These are phyloP conservation scores for Russula ochroleuca DNA, from an alignment of 768 basidiomycete species.

Conservation along the genomic window DNA sequence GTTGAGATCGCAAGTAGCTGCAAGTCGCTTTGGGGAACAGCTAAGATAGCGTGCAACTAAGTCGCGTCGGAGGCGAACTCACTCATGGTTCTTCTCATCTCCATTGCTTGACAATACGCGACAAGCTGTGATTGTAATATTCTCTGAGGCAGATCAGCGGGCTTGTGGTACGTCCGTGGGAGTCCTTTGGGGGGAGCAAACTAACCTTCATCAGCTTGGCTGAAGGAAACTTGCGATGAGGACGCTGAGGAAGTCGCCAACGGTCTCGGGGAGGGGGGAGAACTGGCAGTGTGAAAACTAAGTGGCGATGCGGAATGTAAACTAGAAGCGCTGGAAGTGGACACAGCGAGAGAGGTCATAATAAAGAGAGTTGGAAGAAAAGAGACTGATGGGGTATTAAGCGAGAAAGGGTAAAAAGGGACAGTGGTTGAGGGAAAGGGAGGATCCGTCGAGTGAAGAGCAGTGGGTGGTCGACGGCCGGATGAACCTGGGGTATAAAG, in stretches of 20 bases:
- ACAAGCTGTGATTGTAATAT: constrained; percentile 63
- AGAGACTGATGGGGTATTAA: constrained; percentile 14
- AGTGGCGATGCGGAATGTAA: constrained; percentile 30
- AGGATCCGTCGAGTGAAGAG: constrained; percentile 51
- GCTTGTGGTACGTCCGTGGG: constrained; percentile 17
- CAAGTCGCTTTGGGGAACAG: constrained; percentile 51
- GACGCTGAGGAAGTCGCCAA: constrained; percentile 40
- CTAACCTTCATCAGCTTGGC: constrained; percentile 61
- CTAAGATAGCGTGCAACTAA: not conserved
- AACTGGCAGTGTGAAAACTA: constrained; percentile 30
- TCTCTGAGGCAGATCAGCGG: constrained; percentile 44
- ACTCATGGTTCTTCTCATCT: constrained; percentile 65
- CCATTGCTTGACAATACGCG: constrained; percentile 44
- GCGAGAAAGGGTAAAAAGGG: not conserved
- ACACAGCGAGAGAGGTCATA: constrained; percentile 22
- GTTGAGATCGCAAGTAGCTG: constrained; percentile 74
- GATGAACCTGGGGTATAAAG: constrained; percentile 42
- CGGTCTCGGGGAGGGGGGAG: constrained; percentile 30
- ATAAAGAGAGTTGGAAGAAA: constrained; percentile 27
- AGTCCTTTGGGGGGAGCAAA: not conserved
- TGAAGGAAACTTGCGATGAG: constrained; percentile 53
- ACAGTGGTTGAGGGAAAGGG: constrained; percentile 25
- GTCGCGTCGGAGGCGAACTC: constrained; percentile 33
- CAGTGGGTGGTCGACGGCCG: constrained; percentile 38
- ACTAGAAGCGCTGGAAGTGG: constrained; percentile 24